A percentile compares a stretch with the other conserved stretches of the same genome.
Conservation (phyloP, 139 green algal genomes). For the Auxenochlorella pyrenoidosa region DNA sequence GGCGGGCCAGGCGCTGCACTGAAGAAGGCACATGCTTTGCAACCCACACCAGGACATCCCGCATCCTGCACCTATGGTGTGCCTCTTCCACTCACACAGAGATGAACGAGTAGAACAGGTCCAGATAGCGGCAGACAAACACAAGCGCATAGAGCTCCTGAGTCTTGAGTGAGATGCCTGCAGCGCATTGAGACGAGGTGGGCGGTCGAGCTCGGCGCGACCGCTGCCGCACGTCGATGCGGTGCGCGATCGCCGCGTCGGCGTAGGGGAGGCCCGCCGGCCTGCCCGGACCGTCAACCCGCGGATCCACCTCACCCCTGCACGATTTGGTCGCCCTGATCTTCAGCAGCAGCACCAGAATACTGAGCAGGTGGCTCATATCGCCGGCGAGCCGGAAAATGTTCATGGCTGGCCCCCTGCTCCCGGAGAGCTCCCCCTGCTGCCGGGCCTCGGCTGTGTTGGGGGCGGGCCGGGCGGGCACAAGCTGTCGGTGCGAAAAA, state of each 20-base stretch:
- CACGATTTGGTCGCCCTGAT: conserved; percentile 94
- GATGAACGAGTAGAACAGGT: conserved; percentile 95
- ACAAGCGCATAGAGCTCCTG: conserved; percentile 98
- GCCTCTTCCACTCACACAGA: conserved; percentile 78
- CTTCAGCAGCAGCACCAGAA: conserved; percentile 96
- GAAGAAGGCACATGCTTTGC: too few relatives aligned
- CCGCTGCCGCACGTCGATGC: too few relatives aligned
- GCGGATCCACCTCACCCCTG: conserved; percentile 69
- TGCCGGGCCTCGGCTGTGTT: conserved; percentile 3
- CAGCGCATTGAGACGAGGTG: background rate
- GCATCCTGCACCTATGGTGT: too few relatives aligned
- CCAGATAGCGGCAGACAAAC: conserved; percentile 96
- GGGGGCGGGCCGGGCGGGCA: too few relatives aligned
- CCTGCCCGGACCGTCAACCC: background rate
- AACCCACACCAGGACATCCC: background rate
- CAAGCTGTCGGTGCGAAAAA: too few relatives aligned
- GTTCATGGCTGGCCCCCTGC: conserved; percentile 80
- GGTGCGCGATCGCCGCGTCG: too few relatives aligned
- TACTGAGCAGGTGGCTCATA: conserved; percentile 92
- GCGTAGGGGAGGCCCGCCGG: background rate
- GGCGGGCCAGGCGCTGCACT: too few relatives aligned
- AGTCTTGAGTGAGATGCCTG: conserved; percentile 97
- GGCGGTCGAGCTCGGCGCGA: too few relatives aligned
- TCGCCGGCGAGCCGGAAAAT: conserved; percentile 94
- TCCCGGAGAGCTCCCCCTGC: background rate